These are phyloP conservation scores for Beverwykella pulmonaria DNA, from an alignment of 495 filamentous ascomycete genomes.

Conservation along the genomic window DNA sequence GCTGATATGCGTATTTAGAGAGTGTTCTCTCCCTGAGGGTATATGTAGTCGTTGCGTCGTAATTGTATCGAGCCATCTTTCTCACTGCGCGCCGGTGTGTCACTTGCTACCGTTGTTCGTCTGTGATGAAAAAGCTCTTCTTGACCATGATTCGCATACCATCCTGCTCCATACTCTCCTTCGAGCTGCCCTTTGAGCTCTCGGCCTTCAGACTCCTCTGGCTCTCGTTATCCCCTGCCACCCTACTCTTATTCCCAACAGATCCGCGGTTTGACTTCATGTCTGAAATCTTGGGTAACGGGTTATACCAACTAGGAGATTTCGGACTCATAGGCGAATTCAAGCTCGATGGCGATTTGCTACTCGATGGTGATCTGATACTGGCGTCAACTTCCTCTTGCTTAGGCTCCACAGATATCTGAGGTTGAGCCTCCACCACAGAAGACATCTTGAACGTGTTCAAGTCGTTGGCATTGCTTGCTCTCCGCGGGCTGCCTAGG, in stretches of 20 bases:
- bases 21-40: background rate
- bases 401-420: background rate
- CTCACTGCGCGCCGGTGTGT: too few relatives aligned
- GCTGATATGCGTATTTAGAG: too few relatives aligned
- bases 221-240: conserved; percentile 9
- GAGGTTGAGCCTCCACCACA: background rate
- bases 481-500: conserved; percentile 8
- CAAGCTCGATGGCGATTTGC: too few relatives aligned
- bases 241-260: background rate
- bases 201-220: conserved; percentile 10
- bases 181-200: background rate
- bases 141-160: conserved; percentile 19
- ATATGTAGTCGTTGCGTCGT: background rate
- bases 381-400: background rate
- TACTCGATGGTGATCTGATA: background rate
- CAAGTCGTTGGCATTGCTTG: background rate
- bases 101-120: background rate
- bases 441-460: conserved; percentile 4
- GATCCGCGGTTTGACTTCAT: background rate
- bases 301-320: conserved; percentile 1
- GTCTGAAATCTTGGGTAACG: background rate
- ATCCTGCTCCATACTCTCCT: conserved; percentile 6
- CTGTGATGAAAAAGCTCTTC: conserved; percentile 17
- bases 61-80: background rate
- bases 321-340: too few relatives aligned